Evolutionary conservation across 495 filamentous ascomycete species (phyloP).

Genomic region (Penicillium roqueforti): DNA sequence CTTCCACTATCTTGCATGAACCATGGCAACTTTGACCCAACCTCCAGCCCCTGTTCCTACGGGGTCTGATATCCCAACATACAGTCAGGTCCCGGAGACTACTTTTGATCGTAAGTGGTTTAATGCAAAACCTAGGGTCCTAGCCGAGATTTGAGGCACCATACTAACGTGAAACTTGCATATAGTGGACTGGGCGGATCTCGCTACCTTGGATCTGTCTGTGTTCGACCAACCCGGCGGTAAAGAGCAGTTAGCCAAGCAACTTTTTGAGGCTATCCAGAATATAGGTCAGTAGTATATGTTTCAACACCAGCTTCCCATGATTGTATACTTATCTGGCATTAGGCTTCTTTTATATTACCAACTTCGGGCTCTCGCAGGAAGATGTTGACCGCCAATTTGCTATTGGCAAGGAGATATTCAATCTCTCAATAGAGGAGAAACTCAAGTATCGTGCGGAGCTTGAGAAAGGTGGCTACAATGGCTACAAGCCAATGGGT

Average conservation of each 20-base stretch:
- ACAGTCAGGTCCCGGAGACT: slow-evolving; percentile 36
- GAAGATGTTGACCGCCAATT: slow-evolving; percentile 52
- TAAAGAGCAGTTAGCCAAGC: slow-evolving; percentile 46
- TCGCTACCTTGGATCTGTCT: slow-evolving; percentile 49
- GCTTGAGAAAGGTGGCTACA: slow-evolving; percentile 45
- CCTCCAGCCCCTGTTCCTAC: slow-evolving; percentile 13
- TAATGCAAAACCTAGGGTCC: not conserved
- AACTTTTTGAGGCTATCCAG: slow-evolving; percentile 43
- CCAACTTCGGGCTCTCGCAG: slow-evolving; percentile 44
- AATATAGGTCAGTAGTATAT: slow-evolving; percentile 7
- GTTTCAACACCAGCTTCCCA: not conserved
- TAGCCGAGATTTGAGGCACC: not conserved
- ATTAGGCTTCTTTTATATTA: slow-evolving; percentile 48
- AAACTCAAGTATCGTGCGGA: slow-evolving; percentile 45
- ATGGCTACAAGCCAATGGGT: slow-evolving; percentile 29
- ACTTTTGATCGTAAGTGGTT: slow-evolving; percentile 30
- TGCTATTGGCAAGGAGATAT: slow-evolving; percentile 44
- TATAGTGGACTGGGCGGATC: slow-evolving; percentile 46
- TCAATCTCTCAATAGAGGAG: slow-evolving; percentile 48
- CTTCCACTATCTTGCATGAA: not conserved
- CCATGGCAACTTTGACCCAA: slow-evolving; percentile 1
- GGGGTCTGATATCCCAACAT: slow-evolving; percentile 24
- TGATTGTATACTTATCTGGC: not conserved
- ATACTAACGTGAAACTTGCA: not conserved
- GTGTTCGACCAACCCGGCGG: slow-evolving; percentile 45